These are phyloP conservation scores for Didymella pomorum DNA, from an alignment of 2,329 filamentous ascomycete genomes.

Conservation along the genomic window DNA sequence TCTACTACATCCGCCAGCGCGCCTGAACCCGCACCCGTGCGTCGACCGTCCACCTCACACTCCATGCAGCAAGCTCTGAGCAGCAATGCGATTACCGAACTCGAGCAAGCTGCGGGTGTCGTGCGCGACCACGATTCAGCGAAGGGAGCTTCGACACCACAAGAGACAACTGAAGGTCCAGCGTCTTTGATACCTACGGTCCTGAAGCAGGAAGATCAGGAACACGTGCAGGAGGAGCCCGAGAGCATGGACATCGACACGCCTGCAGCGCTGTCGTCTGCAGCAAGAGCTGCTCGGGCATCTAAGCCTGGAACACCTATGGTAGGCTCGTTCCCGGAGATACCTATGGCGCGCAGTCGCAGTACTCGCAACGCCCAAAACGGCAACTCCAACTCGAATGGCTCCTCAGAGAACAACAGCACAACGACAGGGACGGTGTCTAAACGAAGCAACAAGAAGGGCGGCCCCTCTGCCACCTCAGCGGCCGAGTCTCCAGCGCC, in stretches of 20 bases:
- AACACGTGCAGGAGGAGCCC: constrained; percentile 53
- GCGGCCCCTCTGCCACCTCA: constrained; percentile 30
- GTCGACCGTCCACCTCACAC: constrained; percentile 49
- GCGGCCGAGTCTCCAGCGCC: constrained; percentile 41
- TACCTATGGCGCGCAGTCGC: constrained; percentile 53
- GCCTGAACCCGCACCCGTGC: constrained; percentile 53
- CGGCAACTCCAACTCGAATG: constrained; percentile 44
- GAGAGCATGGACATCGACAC: constrained; percentile 46
- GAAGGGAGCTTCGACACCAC: constrained; percentile 42
- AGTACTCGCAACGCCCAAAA: constrained; percentile 54
- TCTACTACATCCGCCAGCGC: constrained; percentile 56
- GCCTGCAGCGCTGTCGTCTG: constrained; percentile 39
- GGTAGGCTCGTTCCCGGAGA: constrained; percentile 53
- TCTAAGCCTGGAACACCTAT: constrained; percentile 60
- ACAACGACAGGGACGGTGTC: constrained; percentile 43
- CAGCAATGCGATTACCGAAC: constrained; percentile 43
- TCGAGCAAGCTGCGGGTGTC: constrained; percentile 43
- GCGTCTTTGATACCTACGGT: constrained; percentile 58
- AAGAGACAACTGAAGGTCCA: constrained; percentile 38
- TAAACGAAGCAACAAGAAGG: constrained; percentile 51
- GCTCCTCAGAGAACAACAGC: constrained; percentile 53
- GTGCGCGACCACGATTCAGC: constrained; percentile 34
- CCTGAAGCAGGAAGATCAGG: constrained; percentile 61
- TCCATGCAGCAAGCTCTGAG: constrained; percentile 40
- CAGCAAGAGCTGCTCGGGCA: constrained; percentile 51